phyloP scores from a whole-genome alignment of 2,329 filamentous ascomycete species.

The Sporothrix brasiliensis region DNA sequence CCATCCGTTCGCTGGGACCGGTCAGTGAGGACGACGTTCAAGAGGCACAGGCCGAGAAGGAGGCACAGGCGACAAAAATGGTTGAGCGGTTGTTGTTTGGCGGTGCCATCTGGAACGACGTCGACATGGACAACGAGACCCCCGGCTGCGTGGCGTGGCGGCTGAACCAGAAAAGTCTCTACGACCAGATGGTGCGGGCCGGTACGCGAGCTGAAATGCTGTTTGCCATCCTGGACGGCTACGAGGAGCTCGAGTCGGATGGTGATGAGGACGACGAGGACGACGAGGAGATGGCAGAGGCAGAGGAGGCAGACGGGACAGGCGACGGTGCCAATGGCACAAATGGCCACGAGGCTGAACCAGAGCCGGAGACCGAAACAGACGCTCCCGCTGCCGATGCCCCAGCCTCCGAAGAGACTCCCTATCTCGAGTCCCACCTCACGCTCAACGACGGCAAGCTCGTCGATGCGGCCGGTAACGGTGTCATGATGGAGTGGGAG shows the following conservation, averaged over 20 bases:
- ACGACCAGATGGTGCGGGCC: slow-evolving; percentile 82
- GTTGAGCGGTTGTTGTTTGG: slow-evolving; percentile 79
- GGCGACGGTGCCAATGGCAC: background rate
- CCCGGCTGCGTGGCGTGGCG: slow-evolving; percentile 81
- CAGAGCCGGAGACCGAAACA: slow-evolving; percentile 37
- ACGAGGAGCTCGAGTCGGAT: slow-evolving; percentile 68
- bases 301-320: slow-evolving; percentile 37
- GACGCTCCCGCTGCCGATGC: slow-evolving; percentile 38
- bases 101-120: slow-evolving; percentile 96
- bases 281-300: slow-evolving; percentile 44
- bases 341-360: slow-evolving; percentile 37
- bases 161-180: slow-evolving; percentile 70
- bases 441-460: slow-evolving; percentile 68
- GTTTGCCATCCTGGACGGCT: slow-evolving; percentile 78
- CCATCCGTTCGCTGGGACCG: slow-evolving; percentile 64
- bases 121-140: slow-evolving; percentile 83
- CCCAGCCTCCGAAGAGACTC: slow-evolving; percentile 57
- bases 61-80: slow-evolving; percentile 52
- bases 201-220: slow-evolving; percentile 89
- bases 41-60: slow-evolving; percentile 37
- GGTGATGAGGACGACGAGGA: slow-evolving; percentile 51
- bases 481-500: slow-evolving; percentile 95
- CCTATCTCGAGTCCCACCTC: slow-evolving; percentile 69
- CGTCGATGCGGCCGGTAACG: slow-evolving; percentile 74
- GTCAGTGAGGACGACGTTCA: background rate